Evolutionary conservation across 2,329 filamentous ascomycete genomes (phyloP), one percentile per base, ranked within the genome.

Genomic region (Ophiocordyceps camponoti-floridani): DNA sequence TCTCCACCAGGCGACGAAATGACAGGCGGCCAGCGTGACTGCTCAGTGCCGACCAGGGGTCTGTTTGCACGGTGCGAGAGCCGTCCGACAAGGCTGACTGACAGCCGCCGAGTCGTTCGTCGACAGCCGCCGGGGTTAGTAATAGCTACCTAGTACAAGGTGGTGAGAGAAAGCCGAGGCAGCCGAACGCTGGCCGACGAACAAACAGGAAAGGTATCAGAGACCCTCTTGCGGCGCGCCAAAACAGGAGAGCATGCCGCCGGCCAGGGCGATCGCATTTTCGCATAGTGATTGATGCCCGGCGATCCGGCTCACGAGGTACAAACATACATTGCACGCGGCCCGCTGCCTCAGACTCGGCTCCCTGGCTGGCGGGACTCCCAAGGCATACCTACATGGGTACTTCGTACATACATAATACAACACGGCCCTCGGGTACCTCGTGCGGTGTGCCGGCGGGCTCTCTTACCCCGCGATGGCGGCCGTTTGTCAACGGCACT

Each of bases 1-100:
- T 47, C 49, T 47, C 50, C 50, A 49, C 47, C 46, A 41, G 40
- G 42, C 48, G 40, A 50, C 45, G 47, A 52, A 47, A 52, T 50
- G 50, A 52, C 45, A 46, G 46, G 40, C 33, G 40, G 41, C 46
- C 46, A 48, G 42, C 50, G 50, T 52, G 50, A 50, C 50, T 43
- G 23, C n/a, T 43, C 49, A 28, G 50, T 51, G 44, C 13, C n/a
- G 14, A 13, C 18, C 7, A 23, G 3, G 10, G 4, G 18, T 3
- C 4, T 4, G n/a, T 23, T 30, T 4, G 30, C 33, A 49, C 48
- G 40, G 41, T 42, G 30, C 18, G 28, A 30, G 28, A 30, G 28
- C 28, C 28, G 28, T 35, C 43, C 43, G 43, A 35, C 44, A 42
- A 37, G 33, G 33, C 33, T 37, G 31, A 33, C 12, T 33, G 33